These are phyloP conservation scores for Cucumis melo DNA, from an alignment of 306 rosid genomes.

Conservation along the genomic window DNA sequence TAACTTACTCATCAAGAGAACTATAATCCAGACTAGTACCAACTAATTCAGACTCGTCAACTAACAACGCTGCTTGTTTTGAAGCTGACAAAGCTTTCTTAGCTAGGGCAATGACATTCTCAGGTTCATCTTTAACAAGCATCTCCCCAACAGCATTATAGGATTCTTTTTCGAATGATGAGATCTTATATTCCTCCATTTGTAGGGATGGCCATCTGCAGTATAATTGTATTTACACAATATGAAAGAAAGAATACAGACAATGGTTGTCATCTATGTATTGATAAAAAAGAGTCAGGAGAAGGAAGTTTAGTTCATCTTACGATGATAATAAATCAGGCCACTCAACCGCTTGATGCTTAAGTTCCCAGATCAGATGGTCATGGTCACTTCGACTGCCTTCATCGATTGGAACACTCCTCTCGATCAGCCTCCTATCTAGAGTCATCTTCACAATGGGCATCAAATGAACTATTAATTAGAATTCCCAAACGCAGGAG, in stretches of 20 bases:
- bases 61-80: slow-evolving; percentile 44
- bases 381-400: slow-evolving; percentile 14
- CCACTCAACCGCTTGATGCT: slow-evolving; percentile 42
- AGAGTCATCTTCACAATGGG: slow-evolving; percentile 33
- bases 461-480: slow-evolving; percentile 4
- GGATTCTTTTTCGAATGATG: slow-evolving; percentile 16
- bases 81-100: slow-evolving; percentile 67
- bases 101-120: slow-evolving; percentile 43
- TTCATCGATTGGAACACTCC: slow-evolving; percentile 23
- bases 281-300: not conserved
- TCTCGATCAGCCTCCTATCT: slow-evolving; percentile 32
- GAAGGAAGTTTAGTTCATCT: slow-evolving; percentile 23
- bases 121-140: slow-evolving; percentile 20
- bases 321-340: slow-evolving; percentile 51
- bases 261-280: not conserved
- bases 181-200: slow-evolving; percentile 10
- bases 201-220: slow-evolving; percentile 49
- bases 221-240: not conserved
- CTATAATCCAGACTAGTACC: slow-evolving; percentile 24
- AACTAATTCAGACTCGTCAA: slow-evolving; percentile 26
- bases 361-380: slow-evolving; percentile 30
- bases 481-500: not conserved
- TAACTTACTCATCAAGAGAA: slow-evolving; percentile 40
- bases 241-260: not conserved
- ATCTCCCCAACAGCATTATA: slow-evolving; percentile 9